Base-by-base conservation (phyloP, 2,329 filamentous ascomycete genomes). In the Cercospora canescens region DNA sequence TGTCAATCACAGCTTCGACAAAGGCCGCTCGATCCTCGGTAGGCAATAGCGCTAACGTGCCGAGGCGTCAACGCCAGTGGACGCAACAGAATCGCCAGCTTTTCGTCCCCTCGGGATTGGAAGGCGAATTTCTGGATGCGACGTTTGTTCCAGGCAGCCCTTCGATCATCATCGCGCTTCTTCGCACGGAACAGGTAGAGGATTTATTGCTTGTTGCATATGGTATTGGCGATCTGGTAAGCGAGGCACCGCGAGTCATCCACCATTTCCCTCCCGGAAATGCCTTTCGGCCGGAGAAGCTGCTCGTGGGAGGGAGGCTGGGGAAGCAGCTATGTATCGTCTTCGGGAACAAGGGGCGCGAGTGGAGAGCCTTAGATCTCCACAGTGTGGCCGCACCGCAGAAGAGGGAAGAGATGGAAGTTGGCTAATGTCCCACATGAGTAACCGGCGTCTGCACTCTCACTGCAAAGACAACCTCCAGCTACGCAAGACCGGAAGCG, bases 291-390 rank as follows among this genome's bases (percentile, higher is more conserved):
- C 86, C 87, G 0, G 64, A 82, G 24, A 78, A 77, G 63, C 69
- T 89, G 6, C 79, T 85, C 35, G 82, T 87, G 2, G 88, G 88
- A 71, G 86, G 86, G 21, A 78, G 85, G 11, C 82, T 82, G 63
- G 83, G 82, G 1, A 79, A 86, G 68, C 76, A 84, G 65, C 82
- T 84, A 3, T 79, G 86, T 21, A 82, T 86, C 60, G 83, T 88
- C 30, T 73, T 88, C 66, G 86, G 85, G 52, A 80, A 83, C 30
- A 83, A 86, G 72, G 76, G 79, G 37, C 79, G 83, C 72, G 81
- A 84, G 66, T 88, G 86, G 75, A 80, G 83, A 56, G 82, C 88
- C 14, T 76, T 88, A 65, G 86, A 88, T 75, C 72, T 89, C 69
- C 45, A 62, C 8, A 60, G 57, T 24, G 21, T 41, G 26, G 21